phyloP scores from a whole-genome alignment of 176 grass and related monocot species.

The Oryza meyeriana region DNA sequence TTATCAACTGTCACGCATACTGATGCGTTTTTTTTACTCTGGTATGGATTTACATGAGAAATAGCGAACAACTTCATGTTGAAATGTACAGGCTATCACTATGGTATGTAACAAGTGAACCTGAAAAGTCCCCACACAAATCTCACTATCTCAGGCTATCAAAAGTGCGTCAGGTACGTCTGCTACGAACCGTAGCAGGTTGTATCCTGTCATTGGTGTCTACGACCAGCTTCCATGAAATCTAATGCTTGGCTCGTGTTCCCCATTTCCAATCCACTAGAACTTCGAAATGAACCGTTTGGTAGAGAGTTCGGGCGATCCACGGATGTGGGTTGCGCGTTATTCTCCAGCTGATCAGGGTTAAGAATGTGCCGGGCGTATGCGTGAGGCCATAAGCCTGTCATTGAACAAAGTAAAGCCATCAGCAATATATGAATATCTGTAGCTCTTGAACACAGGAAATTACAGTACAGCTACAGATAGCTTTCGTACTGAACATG shows the following conservation, averaged over 20 bases:
- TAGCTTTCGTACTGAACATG: not conserved
- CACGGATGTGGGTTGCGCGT: not conserved
- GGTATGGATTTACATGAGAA: not conserved
- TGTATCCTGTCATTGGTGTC: not conserved
- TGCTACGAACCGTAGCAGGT: not conserved
- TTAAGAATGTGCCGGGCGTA: conserved; percentile 34
- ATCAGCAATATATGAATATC: not conserved
- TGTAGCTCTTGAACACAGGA: not conserved
- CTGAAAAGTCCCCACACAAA: not conserved
- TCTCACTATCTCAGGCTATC: not conserved
- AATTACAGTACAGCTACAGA: not conserved
- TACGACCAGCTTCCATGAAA: conserved; percentile 39
- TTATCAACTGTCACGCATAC: not conserved
- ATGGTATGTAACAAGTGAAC: not conserved
- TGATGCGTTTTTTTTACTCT: not conserved
- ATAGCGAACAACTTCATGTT: not conserved
- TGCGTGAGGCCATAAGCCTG: conserved; percentile 56
- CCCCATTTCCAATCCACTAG: conserved; percentile 21
- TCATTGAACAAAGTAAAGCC: conserved; percentile 6
- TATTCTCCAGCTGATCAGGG: conserved; percentile 18
- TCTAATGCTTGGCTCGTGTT: conserved; percentile 12
- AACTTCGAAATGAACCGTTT: not conserved
- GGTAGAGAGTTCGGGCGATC: conserved; percentile 5
- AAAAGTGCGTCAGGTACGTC: not conserved
- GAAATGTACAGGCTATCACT: not conserved